Base-by-base conservation (phyloP, 257 asterid species). In the Lycium barbarum region DNA sequence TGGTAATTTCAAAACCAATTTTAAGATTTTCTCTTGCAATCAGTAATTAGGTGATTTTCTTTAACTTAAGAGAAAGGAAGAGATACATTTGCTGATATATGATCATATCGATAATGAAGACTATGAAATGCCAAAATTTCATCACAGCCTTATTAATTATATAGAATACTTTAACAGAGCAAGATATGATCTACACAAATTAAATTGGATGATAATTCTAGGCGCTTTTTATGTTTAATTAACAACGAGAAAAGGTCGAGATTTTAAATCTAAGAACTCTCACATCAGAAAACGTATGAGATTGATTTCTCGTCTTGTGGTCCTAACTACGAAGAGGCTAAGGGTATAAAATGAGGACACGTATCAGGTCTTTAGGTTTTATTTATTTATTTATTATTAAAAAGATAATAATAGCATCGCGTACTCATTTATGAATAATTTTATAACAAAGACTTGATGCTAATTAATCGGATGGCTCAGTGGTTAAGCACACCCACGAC, bases 311-410 rank as follows among this genome's bases (percentile, higher is more conserved):
- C 20, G 61, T 8, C 26, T 0, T 7, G 85, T 51, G 87, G 87
- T 63, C 89, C 89, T 73, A 9, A 53, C 33, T 13, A 3, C 0
- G 6, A 62, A 26, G 76, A 36, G 53, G 59, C 10, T 0, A 33
- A 35, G 15, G 72, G 87, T 59, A 38, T 80, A 3, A 49, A 58
- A 61, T 12, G 22, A 33, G 54, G 87, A 72, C 89, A 84, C 89
- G 89, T 87, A 80, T 26, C 80, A 81, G 76, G 81, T 72, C 0
- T 70, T 26, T 83, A 81, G 76, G 81, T 81, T 1, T 73, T 72
- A 13, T 11, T 4, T 51, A 79, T 45, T 57, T 38, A 3, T 2
- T 49, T 17, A 59, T 20, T 12, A n/a, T 17, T 45, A 36, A 82
- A 14, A 49, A 49, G 2, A 76, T 13, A 26, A 14, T 49, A 6